Conservation (phyloP, 768 basidiomycete species). For the Mycena vitilis region DNA sequence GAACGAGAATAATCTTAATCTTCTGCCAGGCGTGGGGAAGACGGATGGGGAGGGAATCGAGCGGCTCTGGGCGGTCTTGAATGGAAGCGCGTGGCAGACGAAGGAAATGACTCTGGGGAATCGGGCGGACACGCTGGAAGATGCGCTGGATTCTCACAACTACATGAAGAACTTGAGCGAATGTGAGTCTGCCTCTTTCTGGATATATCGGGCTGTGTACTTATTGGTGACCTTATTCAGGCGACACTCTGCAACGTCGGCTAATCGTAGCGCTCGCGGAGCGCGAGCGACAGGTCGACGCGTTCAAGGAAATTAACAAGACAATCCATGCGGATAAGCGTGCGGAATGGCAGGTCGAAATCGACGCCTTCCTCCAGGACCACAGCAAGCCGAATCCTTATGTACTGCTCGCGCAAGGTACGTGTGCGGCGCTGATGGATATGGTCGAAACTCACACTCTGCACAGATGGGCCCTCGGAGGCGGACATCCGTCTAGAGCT, state of each 20-base stretch:
- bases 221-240: neutral
- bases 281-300: neutral
- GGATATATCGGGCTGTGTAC: no score
- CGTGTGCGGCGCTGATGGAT: no score
- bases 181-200: neutral
- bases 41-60: constrained; percentile 38
- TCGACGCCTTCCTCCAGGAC: neutral
- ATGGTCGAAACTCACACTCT: no score
- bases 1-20: constrained; percentile 31
- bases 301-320: neutral
- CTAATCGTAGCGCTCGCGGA: neutral
- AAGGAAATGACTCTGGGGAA: neutral
- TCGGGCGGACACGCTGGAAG: neutral
- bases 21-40: constrained; percentile 23
- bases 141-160: neutral
- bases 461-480: neutral
- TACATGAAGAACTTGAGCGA: neutral
- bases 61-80: constrained; percentile 42
- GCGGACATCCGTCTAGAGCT: neutral
- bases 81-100: constrained; percentile 33
- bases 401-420: neutral
- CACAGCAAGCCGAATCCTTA: neutral
- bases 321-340: neutral
- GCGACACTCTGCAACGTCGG: neutral
- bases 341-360: neutral